Base-by-base conservation (phyloP, 495 filamentous ascomycete genomes). In the Penicillium flavigenum region DNA sequence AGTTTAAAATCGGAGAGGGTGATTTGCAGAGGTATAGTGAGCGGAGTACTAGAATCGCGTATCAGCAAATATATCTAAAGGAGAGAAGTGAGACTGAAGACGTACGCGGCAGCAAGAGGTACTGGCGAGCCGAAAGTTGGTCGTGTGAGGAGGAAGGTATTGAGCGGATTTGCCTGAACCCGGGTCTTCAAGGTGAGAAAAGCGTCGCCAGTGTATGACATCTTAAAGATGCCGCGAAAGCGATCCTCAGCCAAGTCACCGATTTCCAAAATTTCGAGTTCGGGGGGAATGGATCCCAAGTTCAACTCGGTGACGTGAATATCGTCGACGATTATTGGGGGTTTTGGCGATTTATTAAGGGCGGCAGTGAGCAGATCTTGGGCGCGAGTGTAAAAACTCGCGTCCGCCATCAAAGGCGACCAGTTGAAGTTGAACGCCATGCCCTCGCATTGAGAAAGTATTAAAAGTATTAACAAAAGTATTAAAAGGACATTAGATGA, bases 381-480 rank as follows among this genome's bases (percentile, higher is more conserved):
- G 49, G 94, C 94, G 65, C 91, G 85, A 65, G 86, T 83, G 74
- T 95, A 95, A 77, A 95, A 95, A 57, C 76, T 74, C 69, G 91
- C 91, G 79, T 96, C 90, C 63, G 92, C 92, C 74, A 92, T 92
- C 63, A 98, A 83, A 69, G 94, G 94, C 82, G 92, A 96, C 94
- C 94, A 98, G 91, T 98, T 98, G 90, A 98, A 98, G 81, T 96
- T 97, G 86, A 98, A 98, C 60, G 94, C 93, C 94, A 98, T 98
- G 62, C 63, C 69, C 58, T 65, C 36, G 67, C 72, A 73, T 75
- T 60, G 67, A 70, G 65, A 66, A 59, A 46, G 14, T 17, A 55
- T 55, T 47, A 58, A 41, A 32, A 32, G 16, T 48, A 26, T 50
- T 51, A 51, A 5, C n/a, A 19, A 26, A 22, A 3, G 16, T 48